Conservation (phyloP, 345 rosid species). For the Conringia planisiliqua region DNA sequence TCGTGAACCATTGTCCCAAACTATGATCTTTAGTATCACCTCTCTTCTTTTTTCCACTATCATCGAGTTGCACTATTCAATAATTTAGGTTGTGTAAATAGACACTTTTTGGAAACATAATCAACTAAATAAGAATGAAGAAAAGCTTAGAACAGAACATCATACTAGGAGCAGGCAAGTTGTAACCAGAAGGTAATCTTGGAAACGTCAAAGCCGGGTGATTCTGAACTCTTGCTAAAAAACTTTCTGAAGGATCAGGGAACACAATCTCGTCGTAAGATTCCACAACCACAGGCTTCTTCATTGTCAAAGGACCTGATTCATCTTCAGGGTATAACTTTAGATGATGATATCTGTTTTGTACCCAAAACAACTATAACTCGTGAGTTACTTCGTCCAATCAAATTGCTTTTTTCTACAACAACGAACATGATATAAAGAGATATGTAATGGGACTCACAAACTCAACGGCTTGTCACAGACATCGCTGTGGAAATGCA, state of each 20-base stretch:
- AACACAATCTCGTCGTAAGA: conserved; percentile 64
- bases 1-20: conserved; percentile 51
- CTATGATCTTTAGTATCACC: conserved; percentile 67
- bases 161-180: conserved; percentile 57
- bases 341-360: conserved; percentile 52
- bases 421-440: background rate
- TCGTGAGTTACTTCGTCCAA: background rate
- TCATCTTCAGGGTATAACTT: conserved; percentile 71
- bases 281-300: conserved; percentile 74
- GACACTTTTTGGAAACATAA: conserved; percentile 3
- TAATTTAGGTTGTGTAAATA: background rate
- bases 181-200: conserved; percentile 54
- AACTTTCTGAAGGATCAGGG: conserved; percentile 59
- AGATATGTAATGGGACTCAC: conserved; percentile 38
- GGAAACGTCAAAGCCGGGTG: conserved; percentile 65
- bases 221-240: conserved; percentile 60
- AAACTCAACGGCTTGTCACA: conserved; percentile 68
- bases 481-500: conserved; percentile 61
- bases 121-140: background rate
- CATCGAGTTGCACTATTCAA: conserved; percentile 40
- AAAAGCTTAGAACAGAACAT: conserved; percentile 5
- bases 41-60: conserved; percentile 42
- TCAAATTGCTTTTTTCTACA: background rate
- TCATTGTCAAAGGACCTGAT: conserved; percentile 53
- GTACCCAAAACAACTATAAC: background rate